Evolutionary conservation across 345 rosid species (phyloP).

Genomic region (Bruguiera parviflora): DNA sequence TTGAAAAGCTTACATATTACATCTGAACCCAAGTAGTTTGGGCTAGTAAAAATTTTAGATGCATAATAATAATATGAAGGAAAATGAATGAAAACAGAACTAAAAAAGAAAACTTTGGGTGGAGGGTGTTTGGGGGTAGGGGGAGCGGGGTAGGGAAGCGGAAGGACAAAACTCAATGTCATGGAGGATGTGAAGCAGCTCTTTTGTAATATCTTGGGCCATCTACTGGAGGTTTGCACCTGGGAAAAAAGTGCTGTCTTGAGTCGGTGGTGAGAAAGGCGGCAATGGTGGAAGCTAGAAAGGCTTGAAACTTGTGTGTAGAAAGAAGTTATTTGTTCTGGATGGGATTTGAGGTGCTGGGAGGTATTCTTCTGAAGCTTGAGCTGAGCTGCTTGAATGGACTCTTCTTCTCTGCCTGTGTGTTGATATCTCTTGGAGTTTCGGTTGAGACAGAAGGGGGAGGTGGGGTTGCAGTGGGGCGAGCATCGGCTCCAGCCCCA

Average conservation of each 20-base stretch:
- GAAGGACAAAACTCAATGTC: conserved; percentile 8
- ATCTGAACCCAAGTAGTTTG: background rate
- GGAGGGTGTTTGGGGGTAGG: background rate
- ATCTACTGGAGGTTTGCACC: conserved; percentile 31
- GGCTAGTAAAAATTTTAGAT: background rate
- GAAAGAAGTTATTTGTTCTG: conserved; percentile 58
- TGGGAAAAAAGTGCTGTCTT: conserved; percentile 21
- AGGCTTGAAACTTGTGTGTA: conserved; percentile 13
- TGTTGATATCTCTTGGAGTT: conserved; percentile 26
- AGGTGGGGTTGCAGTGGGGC: background rate
- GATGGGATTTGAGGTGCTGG: conserved; percentile 60
- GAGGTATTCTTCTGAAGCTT: conserved; percentile 67
- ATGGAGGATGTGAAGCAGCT: conserved; percentile 21
- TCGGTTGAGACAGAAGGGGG: conserved; percentile 15
- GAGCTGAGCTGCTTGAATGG: conserved; percentile 40
- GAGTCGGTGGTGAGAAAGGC: conserved; percentile 9
- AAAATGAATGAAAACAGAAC: background rate
- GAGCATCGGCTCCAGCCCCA: background rate
- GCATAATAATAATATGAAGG: background rate
- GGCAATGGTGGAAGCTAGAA: background rate
- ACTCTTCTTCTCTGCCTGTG: conserved; percentile 33
- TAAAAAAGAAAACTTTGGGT: background rate
- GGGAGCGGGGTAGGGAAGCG: background rate
- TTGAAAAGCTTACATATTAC: background rate
- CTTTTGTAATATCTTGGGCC: conserved; percentile 22